Evolutionary conservation across 805 yeast genomes (phyloP).

Genomic region (Sporopachydermia quercuum): DNA sequence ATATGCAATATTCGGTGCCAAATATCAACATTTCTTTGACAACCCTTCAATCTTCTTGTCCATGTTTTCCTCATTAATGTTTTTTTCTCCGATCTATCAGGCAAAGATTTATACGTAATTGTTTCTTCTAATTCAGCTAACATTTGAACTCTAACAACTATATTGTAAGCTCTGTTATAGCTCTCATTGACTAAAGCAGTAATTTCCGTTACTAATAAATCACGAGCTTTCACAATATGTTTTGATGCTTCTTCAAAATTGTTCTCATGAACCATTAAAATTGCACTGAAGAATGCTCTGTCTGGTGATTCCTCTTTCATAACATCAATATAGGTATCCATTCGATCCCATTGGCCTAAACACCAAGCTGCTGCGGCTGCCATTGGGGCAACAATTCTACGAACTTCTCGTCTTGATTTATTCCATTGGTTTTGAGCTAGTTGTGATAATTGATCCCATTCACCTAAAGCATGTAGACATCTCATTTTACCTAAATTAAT

Average conservation of each 20-base stretch:
- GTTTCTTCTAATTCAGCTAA: slow-evolving; percentile 93
- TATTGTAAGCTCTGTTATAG: slow-evolving; percentile 92
- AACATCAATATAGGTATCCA: slow-evolving; percentile 80
- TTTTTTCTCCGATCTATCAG: slow-evolving; percentile 71
- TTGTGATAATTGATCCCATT: slow-evolving; percentile 87
- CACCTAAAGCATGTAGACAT: slow-evolving; percentile 95
- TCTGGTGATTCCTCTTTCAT: slow-evolving; percentile 92
- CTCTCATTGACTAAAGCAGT: slow-evolving; percentile 92
- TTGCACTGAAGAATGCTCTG: slow-evolving; percentile 87
- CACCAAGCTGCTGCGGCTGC: slow-evolving; percentile 99
- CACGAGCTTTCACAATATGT: slow-evolving; percentile 77
- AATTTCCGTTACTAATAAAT: slow-evolving; percentile 78
- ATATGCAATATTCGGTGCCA: slow-evolving; percentile 96
- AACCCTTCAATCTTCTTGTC: slow-evolving; percentile 83
- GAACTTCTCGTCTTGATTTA: slow-evolving; percentile 51
- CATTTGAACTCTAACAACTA: slow-evolving; percentile 94
- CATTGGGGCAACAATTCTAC: slow-evolving; percentile 81
- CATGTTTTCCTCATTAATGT: slow-evolving; percentile 76
- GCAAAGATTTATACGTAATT: slow-evolving; percentile 71
- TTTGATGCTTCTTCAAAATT: slow-evolving; percentile 68
- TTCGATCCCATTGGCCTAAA: slow-evolving; percentile 87
- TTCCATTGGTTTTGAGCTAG: slow-evolving; percentile 82
- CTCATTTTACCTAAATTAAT: slow-evolving; percentile 96
- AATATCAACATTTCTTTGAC: slow-evolving; percentile 95
- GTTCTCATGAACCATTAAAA: slow-evolving; percentile 70